phyloP scores from a whole-genome alignment of 2,329 filamentous ascomycete genomes.

The Trichoderma polysporum region DNA sequence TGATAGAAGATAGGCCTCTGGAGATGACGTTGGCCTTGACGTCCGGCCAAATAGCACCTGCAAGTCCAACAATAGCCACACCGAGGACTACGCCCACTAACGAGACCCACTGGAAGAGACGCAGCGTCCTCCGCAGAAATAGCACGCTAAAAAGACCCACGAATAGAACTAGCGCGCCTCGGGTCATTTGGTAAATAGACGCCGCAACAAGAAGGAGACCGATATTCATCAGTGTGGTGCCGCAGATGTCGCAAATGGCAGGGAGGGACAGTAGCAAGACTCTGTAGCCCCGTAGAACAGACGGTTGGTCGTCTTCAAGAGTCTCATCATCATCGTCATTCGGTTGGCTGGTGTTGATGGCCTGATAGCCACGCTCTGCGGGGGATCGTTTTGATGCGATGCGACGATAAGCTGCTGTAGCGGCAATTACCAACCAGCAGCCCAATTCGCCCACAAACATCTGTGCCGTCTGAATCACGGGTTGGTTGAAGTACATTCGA shows the following conservation, averaged over 20 bases:
- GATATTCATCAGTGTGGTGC: constrained; percentile 96
- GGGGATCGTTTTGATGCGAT: constrained; percentile 47
- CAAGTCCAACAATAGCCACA: constrained; percentile 85
- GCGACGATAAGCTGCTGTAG: constrained; percentile 64
- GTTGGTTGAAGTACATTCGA: constrained; percentile 81
- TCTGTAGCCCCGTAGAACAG: constrained; percentile 67
- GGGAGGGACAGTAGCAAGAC: constrained; percentile 78
- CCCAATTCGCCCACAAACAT: constrained; percentile 98
- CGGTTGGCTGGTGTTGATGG: constrained; percentile 52
- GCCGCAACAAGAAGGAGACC: constrained; percentile 91
- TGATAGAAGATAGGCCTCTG: constrained; percentile 35
- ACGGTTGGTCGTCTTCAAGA: constrained; percentile 38
- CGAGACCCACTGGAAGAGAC: constrained; percentile 89
- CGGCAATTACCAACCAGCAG: constrained; percentile 86
- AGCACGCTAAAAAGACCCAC: constrained; percentile 93
- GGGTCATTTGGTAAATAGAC: constrained; percentile 98
- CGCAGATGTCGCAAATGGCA: constrained; percentile 89
- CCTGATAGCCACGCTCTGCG: constrained; percentile 61
- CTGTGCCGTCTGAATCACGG: constrained; percentile 91
- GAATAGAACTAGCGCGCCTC: constrained; percentile 90
- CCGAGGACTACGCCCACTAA: constrained; percentile 83
- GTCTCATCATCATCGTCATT: constrained; percentile 29
- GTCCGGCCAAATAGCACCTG: constrained; percentile 77
- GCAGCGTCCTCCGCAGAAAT: constrained; percentile 77
- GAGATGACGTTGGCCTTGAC: constrained; percentile 48